Conservation (phyloP, 345 rosid species). For the Trapa bicornis region DNA sequence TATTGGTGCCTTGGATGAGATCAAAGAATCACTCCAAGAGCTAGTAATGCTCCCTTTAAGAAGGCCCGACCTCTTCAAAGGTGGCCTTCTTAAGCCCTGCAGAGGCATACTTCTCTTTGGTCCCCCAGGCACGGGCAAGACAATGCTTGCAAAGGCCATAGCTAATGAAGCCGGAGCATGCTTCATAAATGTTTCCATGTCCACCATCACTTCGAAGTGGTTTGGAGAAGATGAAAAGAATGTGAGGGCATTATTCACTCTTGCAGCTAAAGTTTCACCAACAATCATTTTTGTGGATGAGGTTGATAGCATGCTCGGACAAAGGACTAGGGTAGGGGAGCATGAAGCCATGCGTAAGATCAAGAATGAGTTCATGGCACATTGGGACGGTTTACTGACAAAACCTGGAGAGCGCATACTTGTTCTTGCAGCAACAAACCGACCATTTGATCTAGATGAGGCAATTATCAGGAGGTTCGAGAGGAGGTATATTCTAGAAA, state of each 20-base stretch:
- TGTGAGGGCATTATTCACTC: conserved; percentile 76
- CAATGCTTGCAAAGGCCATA: conserved; percentile 98
- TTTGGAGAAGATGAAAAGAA: conserved; percentile 98
- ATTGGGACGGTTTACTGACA: conserved; percentile 95
- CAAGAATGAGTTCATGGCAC: conserved; percentile 95
- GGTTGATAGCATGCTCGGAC: conserved; percentile 99
- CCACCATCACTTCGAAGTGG: conserved; percentile 98
- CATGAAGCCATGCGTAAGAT: conserved; percentile 98
- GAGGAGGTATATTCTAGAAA: conserved; percentile 40
- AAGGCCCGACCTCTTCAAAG: conserved; percentile 89
- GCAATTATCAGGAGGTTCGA: conserved; percentile 98
- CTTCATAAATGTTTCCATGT: conserved; percentile 97
- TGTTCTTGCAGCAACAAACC: conserved; percentile 97
- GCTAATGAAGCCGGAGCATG: conserved; percentile 99
- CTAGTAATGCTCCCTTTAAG: conserved; percentile 97
- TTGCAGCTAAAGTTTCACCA: conserved; percentile 95
- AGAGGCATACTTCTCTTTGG: conserved; percentile 92
- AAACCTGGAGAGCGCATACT: conserved; percentile 76
- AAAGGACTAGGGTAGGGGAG: conserved; percentile 86
- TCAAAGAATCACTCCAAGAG: conserved; percentile 90
- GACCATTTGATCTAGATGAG: conserved; percentile 99
- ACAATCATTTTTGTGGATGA: conserved; percentile 94
- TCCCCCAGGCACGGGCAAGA: conserved; percentile 99
- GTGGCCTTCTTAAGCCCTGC: conserved; percentile 95
- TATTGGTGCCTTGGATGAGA: conserved; percentile 84